phyloP scores from a whole-genome alignment of 1,284 basidiomycete species.

The Marasmius tenuissimus region DNA sequence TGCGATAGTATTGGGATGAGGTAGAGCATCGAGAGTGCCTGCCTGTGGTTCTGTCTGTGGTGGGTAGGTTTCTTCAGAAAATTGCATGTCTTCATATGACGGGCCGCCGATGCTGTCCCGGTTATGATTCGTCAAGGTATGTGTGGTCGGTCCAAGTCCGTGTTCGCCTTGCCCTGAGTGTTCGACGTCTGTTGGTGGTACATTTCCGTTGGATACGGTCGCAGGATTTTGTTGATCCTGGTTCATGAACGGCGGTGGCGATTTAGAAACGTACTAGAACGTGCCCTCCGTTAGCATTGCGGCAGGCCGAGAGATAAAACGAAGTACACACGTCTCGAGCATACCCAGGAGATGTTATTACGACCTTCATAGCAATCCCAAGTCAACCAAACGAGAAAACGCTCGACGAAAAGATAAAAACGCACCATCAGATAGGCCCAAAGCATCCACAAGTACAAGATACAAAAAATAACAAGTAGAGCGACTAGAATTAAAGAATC shows the following conservation, averaged over 20 bases:
- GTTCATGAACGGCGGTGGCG: constrained; percentile 13
- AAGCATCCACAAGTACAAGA: constrained; percentile 66
- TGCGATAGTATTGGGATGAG: constrained; percentile 12
- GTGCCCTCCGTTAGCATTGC: background rate
- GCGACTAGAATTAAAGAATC: constrained; percentile 43
- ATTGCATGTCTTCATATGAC: constrained; percentile 37
- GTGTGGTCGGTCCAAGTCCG: background rate
- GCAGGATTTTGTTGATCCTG: constrained; percentile 1
- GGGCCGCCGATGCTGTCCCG: constrained; percentile 37
- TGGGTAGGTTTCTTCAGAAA: background rate
- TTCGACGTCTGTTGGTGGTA: background rate
- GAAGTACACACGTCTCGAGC: constrained; percentile 58
- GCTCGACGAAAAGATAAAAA: constrained; percentile 1
- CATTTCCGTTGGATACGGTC: background rate
- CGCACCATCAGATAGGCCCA: constrained; percentile 72
- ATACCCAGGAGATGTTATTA: constrained; percentile 66
- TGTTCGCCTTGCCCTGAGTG: background rate
- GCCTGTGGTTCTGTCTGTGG: background rate
- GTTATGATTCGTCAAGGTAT: background rate
- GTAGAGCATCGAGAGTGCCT: constrained; percentile 17
- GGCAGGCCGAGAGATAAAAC: background rate
- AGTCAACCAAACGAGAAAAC: background rate
- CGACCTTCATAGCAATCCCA: constrained; percentile 39
- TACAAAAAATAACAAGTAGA: constrained; percentile 54
- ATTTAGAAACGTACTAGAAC: constrained; percentile 28